Evolutionary conservation across 495 filamentous ascomycete species (phyloP).

Genomic region (Penicillium diatomitis): DNA sequence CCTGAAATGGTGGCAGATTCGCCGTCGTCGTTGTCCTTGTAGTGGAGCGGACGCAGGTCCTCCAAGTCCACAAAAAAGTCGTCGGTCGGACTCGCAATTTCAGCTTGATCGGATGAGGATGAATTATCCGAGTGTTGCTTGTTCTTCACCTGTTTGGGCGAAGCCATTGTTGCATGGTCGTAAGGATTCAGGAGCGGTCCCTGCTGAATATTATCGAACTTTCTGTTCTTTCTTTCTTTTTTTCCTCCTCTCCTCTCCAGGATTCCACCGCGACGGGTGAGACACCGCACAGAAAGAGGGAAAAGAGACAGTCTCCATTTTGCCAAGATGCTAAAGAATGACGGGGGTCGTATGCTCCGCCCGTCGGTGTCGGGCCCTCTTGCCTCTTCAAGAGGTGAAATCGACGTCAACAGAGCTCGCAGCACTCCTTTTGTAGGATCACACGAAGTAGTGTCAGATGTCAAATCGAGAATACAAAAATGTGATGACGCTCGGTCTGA

Average conservation of each 20-base stretch:
- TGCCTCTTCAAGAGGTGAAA: too few species aligned
- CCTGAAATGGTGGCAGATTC: background rate
- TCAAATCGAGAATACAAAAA: too few species aligned
- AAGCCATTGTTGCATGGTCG: constrained; percentile 7
- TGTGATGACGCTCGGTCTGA: too few species aligned
- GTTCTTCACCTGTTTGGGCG: constrained; percentile 1
- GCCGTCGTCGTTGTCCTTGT: constrained; percentile 9
- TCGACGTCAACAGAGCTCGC: too few species aligned
- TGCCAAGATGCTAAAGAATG: constrained; percentile 1
- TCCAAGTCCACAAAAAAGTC: constrained; percentile 4
- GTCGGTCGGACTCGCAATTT: background rate
- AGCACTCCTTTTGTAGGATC: too few species aligned
- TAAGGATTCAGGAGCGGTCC: background rate
- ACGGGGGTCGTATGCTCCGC: too few species aligned
- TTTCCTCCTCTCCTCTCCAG: too few species aligned
- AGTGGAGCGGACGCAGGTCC: constrained; percentile 7
- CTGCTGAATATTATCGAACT: background rate
- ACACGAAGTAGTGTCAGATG: too few species aligned
- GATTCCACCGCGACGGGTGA: too few species aligned
- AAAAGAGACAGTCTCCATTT: background rate
- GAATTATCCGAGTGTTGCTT: background rate
- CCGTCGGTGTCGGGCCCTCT: too few species aligned
- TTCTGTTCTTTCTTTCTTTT: too few species aligned
- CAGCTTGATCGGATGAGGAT: background rate
- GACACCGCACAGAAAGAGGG: too few species aligned